Evolutionary conservation across 192 early-diverging fungal genomes (phyloP).

Genomic region (Thamnidium elegans): DNA sequence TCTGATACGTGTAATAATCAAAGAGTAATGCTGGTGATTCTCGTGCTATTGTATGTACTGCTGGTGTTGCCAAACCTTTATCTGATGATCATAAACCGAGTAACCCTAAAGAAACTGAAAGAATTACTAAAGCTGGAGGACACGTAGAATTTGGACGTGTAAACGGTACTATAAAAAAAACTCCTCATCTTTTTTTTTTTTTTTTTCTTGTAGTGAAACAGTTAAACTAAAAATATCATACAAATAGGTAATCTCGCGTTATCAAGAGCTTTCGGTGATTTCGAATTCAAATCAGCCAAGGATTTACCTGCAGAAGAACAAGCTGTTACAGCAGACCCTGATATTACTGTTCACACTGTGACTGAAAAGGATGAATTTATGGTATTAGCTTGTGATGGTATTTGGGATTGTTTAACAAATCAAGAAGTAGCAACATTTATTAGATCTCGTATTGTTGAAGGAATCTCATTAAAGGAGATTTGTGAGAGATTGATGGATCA

Average conservation of each 20-base stretch:
- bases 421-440: conserved; percentile 89
- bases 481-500: conserved; percentile 88
- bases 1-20: background rate
- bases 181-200: background rate
- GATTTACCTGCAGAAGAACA: conserved; percentile 78
- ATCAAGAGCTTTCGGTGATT: conserved; percentile 94
- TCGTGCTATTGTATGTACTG: conserved; percentile 71
- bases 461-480: conserved; percentile 58
- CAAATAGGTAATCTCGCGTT: conserved; percentile 80
- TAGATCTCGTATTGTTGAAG: conserved; percentile 61
- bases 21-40: conserved; percentile 92
- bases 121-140: conserved; percentile 87
- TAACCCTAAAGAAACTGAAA: conserved; percentile 72
- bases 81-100: conserved; percentile 93
- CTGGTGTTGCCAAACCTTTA: conserved; percentile 68
- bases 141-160: conserved; percentile 97
- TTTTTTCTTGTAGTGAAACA: background rate
- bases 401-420: conserved; percentile 95
- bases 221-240: background rate
- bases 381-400: conserved; percentile 93
- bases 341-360: conserved; percentile 62
- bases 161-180: conserved; percentile 62
- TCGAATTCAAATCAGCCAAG: conserved; percentile 89
- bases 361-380: conserved; percentile 81
- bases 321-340: conserved; percentile 88